Conservation (phyloP, 2,329 filamentous ascomycete genomes). For the Ophiostoma novo-ulmi region DNA sequence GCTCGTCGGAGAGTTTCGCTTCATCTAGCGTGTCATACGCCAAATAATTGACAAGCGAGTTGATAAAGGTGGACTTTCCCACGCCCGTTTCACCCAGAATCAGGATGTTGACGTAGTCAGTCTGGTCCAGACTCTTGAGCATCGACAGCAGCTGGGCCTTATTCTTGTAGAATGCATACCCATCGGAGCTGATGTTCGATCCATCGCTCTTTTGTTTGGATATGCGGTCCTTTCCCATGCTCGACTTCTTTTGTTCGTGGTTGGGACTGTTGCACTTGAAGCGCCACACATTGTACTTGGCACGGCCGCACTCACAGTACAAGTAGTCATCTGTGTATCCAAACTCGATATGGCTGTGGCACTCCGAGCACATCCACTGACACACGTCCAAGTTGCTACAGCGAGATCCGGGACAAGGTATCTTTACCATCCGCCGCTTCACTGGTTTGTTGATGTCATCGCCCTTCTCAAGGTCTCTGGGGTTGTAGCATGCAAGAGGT, state of each 20-base stretch:
- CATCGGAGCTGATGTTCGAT: background rate
- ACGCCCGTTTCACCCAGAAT: constrained; percentile 46
- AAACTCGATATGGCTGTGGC: constrained; percentile 31
- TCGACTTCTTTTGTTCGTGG: constrained; percentile 27
- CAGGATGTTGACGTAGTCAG: constrained; percentile 40
- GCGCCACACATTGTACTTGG: constrained; percentile 29
- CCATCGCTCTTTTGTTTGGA: background rate
- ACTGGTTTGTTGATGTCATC: background rate
- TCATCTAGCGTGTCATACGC: constrained; percentile 37
- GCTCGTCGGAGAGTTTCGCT: constrained; percentile 32
- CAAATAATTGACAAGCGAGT: constrained; percentile 39
- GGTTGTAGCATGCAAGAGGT: background rate
- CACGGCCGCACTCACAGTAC: constrained; percentile 39
- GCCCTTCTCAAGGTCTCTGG: background rate
- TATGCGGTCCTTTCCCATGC: background rate
- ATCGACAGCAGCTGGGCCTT: constrained; percentile 13
- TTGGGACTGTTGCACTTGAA: constrained; percentile 34
- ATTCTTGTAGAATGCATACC: background rate
- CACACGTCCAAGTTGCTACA: constrained; percentile 17
- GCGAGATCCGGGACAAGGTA: background rate
- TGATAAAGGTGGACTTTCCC: constrained; percentile 40
- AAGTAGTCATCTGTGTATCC: constrained; percentile 32
- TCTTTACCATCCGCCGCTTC: background rate
- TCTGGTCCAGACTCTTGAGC: constrained; percentile 27
- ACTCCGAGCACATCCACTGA: constrained; percentile 30